These are phyloP conservation scores for Rhizophora mangle DNA, from an alignment of 345 rosid genomes.

Conservation along the genomic window DNA sequence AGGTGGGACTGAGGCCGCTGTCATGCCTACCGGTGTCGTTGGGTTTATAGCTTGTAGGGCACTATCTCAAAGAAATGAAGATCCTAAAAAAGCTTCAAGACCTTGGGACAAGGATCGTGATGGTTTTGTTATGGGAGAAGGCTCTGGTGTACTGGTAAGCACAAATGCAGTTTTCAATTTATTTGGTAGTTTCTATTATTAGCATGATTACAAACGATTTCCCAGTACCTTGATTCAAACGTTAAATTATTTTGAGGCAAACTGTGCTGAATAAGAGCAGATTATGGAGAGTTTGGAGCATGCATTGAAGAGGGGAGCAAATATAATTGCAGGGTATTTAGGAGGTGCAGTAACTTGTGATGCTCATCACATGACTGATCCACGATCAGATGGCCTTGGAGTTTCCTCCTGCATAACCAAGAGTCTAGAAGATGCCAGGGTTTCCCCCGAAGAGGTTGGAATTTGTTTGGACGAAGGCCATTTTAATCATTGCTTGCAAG, in stretches of 20 bases:
- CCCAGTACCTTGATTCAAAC: neutral
- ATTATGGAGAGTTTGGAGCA: constrained; percentile 71
- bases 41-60: constrained; percentile 69
- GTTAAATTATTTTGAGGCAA: neutral
- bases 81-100: constrained; percentile 51
- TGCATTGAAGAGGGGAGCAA: constrained; percentile 66
- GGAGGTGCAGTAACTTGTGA: constrained; percentile 65
- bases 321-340: constrained; percentile 58
- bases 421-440: constrained; percentile 61
- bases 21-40: constrained; percentile 44
- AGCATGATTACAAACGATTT: neutral
- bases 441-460: constrained; percentile 67
- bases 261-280: constrained; percentile 18
- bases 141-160: constrained; percentile 55
- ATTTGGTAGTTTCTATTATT: neutral
- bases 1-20: constrained; percentile 65
- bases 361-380: constrained; percentile 73
- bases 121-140: constrained; percentile 74
- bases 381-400: constrained; percentile 56
- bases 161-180: neutral
- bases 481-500: neutral
- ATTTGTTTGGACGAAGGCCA: neutral
- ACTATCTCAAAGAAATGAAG: constrained; percentile 56
- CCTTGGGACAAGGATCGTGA: constrained; percentile 70
- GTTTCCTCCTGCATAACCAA: constrained; percentile 60